phyloP scores from a whole-genome alignment of 805 yeast genomes.

The Lachancea nothofagi region DNA sequence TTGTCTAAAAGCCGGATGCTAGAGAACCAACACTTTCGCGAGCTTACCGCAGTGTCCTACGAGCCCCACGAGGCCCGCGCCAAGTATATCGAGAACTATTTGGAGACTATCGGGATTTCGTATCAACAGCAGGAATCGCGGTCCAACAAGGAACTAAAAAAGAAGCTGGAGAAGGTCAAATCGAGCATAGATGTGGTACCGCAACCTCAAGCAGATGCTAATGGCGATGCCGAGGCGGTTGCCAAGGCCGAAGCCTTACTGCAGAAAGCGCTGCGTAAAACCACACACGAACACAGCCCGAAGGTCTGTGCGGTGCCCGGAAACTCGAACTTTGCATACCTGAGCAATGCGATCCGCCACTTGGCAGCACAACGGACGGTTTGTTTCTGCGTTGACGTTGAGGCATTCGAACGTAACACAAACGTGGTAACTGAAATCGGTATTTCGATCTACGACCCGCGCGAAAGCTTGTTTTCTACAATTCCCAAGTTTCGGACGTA shows the following conservation, averaged over 20 bases:
- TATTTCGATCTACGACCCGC: constrained; percentile 50
- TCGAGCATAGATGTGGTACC: constrained; percentile 9
- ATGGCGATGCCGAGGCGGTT: neutral
- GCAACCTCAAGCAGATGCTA: neutral
- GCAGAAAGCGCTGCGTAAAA: constrained; percentile 12
- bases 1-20: constrained; percentile 2
- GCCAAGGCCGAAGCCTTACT: constrained; percentile 10
- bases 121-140: constrained; percentile 6
- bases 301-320: constrained; percentile 21
- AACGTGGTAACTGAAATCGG: constrained; percentile 51
- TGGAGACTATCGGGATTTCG: constrained; percentile 7
- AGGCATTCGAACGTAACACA: constrained; percentile 47
- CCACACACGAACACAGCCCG: constrained; percentile 23
- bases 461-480: constrained; percentile 36
- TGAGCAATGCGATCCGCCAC: constrained; percentile 18
- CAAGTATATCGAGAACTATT: constrained; percentile 5
- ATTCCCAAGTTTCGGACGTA: constrained; percentile 39
- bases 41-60: constrained; percentile 5
- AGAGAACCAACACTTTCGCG: constrained; percentile 3
- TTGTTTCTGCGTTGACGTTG: constrained; percentile 49
- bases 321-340: constrained; percentile 18
- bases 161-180: constrained; percentile 13
- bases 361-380: constrained; percentile 26
- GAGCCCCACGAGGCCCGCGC: neutral
- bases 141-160: constrained; percentile 8